These are phyloP conservation scores for Boletellus deceptivus DNA, from an alignment of 1,284 basidiomycete species.

Conservation along the genomic window DNA sequence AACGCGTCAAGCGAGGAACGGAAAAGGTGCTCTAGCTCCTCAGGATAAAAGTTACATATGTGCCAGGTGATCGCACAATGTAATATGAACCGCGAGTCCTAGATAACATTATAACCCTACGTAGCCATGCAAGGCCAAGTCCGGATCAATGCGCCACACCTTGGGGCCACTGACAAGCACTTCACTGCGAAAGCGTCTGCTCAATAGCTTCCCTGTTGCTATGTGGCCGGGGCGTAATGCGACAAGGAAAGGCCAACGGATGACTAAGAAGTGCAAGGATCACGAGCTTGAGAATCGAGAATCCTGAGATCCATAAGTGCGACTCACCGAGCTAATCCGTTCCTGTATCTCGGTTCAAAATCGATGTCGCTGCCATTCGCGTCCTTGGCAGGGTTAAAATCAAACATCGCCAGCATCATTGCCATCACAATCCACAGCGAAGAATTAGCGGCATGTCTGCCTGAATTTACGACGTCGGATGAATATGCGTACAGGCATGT, in stretches of 20 bases:
- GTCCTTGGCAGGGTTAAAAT: constrained; percentile 23
- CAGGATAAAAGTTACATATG: too few relatives aligned
- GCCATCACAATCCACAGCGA: constrained; percentile 22
- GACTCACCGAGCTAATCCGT: constrained; percentile 14
- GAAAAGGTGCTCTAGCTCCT: too few relatives aligned
- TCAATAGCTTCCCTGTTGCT: constrained; percentile 5
- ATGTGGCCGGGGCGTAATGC: constrained; percentile 11
- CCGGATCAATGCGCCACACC: too few relatives aligned
- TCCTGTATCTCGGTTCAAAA: constrained; percentile 13
- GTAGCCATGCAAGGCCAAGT: too few relatives aligned
- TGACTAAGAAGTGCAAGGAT: constrained; percentile 10
- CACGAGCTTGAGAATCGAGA: background rate
- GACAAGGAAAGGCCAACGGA: constrained; percentile 16
- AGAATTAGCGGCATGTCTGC: constrained; percentile 16
- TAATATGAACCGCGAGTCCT: too few relatives aligned
- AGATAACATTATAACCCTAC: too few relatives aligned
- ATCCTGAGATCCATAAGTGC: background rate
- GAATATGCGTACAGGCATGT: background rate
- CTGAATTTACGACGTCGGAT: constrained; percentile 2
- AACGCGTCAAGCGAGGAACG: too few relatives aligned
- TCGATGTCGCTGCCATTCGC: constrained; percentile 13
- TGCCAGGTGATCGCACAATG: too few relatives aligned
- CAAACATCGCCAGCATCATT: constrained; percentile 25
- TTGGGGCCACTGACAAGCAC: too few relatives aligned
- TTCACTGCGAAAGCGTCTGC: background rate